Conservation (phyloP, 202 grass and related monocot species). For the Zoysia matrella region DNA sequence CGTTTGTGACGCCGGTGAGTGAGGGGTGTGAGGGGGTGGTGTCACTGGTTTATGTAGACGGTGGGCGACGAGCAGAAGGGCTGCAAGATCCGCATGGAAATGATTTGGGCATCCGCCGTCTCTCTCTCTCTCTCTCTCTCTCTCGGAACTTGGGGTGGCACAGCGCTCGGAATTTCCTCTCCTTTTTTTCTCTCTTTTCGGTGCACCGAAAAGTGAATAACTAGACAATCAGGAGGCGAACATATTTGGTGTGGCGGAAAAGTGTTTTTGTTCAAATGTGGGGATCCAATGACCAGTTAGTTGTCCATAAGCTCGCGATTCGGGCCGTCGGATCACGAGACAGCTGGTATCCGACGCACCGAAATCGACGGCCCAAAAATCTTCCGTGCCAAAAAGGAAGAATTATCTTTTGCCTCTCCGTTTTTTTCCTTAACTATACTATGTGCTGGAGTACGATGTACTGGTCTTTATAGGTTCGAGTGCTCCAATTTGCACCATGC, state of each 20-base stretch:
- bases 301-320: background rate
- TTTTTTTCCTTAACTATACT: too few species aligned
- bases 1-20: background rate
- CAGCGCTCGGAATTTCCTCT: background rate
- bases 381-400: background rate
- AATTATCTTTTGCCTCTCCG: too few species aligned
- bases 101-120: conserved; percentile 34
- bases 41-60: conserved; percentile 44
- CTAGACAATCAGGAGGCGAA: background rate
- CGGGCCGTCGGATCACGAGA: background rate
- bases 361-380: too few species aligned
- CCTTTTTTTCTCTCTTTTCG: background rate
- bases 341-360: too few species aligned
- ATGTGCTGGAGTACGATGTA: too few species aligned
- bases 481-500: background rate
- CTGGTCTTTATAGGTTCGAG: too few species aligned
- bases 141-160: background rate
- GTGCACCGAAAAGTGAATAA: background rate
- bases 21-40: background rate
- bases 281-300: background rate
- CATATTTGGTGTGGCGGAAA: background rate
- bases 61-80: conserved; percentile 14
- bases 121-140: background rate
- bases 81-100: conserved; percentile 51
- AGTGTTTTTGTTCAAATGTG: background rate